Evolutionary conservation across 1,139 yeast genomes (phyloP).

Genomic region (Blastobotrys illinoisensis): DNA sequence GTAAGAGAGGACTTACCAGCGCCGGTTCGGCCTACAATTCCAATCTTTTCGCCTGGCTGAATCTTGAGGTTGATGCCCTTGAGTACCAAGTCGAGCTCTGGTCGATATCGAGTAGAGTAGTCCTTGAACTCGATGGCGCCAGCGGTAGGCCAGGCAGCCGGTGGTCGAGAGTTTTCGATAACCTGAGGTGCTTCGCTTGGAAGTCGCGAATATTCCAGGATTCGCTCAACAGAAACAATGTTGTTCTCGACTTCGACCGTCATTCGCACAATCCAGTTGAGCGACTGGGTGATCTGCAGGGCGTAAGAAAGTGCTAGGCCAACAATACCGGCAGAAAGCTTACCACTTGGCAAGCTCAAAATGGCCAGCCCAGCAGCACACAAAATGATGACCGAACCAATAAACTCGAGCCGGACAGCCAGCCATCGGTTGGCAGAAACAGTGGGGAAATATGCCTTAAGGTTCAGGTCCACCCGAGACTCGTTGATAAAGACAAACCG

Average conservation of each 20-base stretch:
- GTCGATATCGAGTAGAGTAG: constrained; percentile 81
- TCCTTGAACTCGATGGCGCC: constrained; percentile 70
- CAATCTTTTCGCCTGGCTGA: constrained; percentile 77
- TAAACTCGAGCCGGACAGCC: constrained; percentile 84
- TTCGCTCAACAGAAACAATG: constrained; percentile 94
- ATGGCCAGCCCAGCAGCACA: constrained; percentile 82
- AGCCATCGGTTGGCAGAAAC: constrained; percentile 95
- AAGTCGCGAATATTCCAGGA: constrained; percentile 74
- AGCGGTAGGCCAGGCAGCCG: constrained; percentile 64
- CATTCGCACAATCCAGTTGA: constrained; percentile 98
- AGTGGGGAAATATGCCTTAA: constrained; percentile 92
- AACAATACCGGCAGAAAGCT: constrained; percentile 79
- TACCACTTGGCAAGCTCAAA: constrained; percentile 58
- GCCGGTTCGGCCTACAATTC: constrained; percentile 96
- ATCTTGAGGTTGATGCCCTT: constrained; percentile 63
- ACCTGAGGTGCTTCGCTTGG: constrained; percentile 78
- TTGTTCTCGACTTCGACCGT: constrained; percentile 96
- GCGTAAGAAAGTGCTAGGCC: constrained; percentile 94
- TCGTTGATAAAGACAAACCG: constrained; percentile 74
- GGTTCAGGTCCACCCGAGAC: constrained; percentile 72
- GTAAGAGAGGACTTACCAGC: constrained; percentile 95
- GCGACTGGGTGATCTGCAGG: constrained; percentile 82
- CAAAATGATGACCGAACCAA: constrained; percentile 82
- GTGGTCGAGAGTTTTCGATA: constrained; percentile 65
- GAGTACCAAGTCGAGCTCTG: constrained; percentile 75